Evolutionary conservation across 2,329 filamentous ascomycete species (phyloP), one percentile per base, ranked within the genome.

Genomic region (Phaeosphaeriaceae sp.): DNA sequence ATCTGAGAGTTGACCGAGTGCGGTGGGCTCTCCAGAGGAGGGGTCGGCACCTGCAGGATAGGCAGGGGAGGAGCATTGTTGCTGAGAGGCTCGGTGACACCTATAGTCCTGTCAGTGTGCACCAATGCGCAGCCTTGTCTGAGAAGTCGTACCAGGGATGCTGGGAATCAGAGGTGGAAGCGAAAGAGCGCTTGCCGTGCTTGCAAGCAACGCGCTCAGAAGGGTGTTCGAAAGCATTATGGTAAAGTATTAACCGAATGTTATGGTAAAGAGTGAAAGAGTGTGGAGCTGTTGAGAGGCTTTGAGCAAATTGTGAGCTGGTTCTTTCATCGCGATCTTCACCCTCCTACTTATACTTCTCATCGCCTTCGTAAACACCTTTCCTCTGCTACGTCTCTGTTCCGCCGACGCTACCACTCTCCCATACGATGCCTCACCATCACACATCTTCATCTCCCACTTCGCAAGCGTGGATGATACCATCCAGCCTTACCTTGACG

Each of bases 41-140:
- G 86, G n/a, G 84, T 86, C 1, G 86, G 86, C 4, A 85, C 54
- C 67, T 88, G 86, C 11, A 89, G 74, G 54, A 88, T 83, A 3
- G 86, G 86, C 24, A 88, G 74, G 11, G 86, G 85, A 41, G 83
- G 83, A 4, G 79, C 80, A 48, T 82, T 80, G 21, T 76, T 76
- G 11, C 76, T 74, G n/a, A 89, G 70, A 41, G 84, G 82, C 65
- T 85, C 84, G 4, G 85, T 88, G 13, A 89, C 82, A 24, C 86
- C 36, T 40, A n/a, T n/a, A 36, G 15, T 2, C 15, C 13, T 40
- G 36, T 40, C 36, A 40, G 17, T 40, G 6, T 15, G 15, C 11
- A 17, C n/a, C 36, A 15, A 40, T 40, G 36, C 3, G 36, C 36
- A 40, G 17, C 15, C 4, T 40, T 40, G 36, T 15, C 13, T 4